Base-by-base conservation (phyloP, 257 asterid genomes). In the Apocynum venetum region DNA sequence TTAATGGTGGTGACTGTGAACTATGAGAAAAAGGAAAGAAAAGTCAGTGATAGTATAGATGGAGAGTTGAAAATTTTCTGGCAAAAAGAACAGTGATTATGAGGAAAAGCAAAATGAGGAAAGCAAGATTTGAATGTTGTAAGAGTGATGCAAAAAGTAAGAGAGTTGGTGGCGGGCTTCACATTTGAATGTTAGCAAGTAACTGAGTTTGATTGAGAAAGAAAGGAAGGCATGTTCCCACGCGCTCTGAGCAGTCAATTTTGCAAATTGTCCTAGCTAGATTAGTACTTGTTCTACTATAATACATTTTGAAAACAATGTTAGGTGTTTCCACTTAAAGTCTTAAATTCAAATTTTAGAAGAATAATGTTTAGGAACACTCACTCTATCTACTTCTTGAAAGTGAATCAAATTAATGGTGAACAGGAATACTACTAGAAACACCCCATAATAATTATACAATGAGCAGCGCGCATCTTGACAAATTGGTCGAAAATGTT, bases 41-140 rank as follows among this genome's bases (percentile, higher is more conserved):
- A 73, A 73, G 73, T 68, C 76, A 57, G 72, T 61, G 65, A 25
- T 51, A 51, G 40, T 6, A 60, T 40, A 74, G 55, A 66, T 64
- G 35, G 61, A 59, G 79, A 64, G 64, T 69, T 80, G 87, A 78
- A 80, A 80, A 75, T 51, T 82, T 78, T 82, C 76, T 51, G 59
- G 81, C 51, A 44, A 83, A 85, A 79, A 46, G 76, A 80, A 78
- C 6, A 74, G 74, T 69, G 76, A 48, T 76, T 78, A 48, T 8
- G 53, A 38, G 69, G 78, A 71, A 81, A 87, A 85, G 83, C 25
- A 67, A 20, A 74, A 80, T 11, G 72, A 65, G 64, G 76, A 76
- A 72, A 78, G 79, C 8, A 79, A 64, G 79, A 77, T 82, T 87
- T 86, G 90, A 89, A 89, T 84, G 47, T 72, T 46, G 73, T 35